Conservation (phyloP, 495 filamentous ascomycete genomes). For the Aspergillus diversus region DNA sequence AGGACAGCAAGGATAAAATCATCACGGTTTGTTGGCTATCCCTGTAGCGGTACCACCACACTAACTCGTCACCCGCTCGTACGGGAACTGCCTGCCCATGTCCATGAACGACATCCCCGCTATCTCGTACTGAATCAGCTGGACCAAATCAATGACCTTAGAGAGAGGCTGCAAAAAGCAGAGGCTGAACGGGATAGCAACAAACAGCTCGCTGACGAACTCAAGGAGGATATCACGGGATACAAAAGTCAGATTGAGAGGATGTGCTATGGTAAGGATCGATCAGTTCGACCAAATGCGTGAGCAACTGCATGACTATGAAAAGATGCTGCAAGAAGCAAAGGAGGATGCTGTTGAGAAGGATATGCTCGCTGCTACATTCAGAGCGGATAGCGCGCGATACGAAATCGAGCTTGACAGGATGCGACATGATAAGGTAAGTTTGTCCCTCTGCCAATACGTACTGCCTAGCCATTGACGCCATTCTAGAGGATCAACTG, state of each 20-base stretch:
- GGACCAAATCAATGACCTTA: conserved; percentile 6
- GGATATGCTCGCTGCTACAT: too few relatives aligned
- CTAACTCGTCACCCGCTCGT: background rate
- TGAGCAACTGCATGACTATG: too few relatives aligned
- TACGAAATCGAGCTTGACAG: too few relatives aligned
- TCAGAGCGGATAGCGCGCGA: too few relatives aligned
- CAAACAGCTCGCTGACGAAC: background rate
- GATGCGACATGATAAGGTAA: too few relatives aligned
- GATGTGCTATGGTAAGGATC: conserved; percentile 15
- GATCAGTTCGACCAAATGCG: too few relatives aligned
- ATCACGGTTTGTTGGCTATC: conserved; percentile 9
- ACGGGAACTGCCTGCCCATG: conserved; percentile 19
- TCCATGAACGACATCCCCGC: background rate
- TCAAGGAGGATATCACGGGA: conserved; percentile 7
- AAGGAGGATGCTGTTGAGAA: too few relatives aligned
- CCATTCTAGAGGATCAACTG: conserved; percentile 21
- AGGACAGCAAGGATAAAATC: conserved; percentile 18
- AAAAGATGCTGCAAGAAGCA: too few relatives aligned
- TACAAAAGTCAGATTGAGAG: conserved; percentile 11
- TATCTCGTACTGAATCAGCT: too few relatives aligned
- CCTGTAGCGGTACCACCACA: background rate
- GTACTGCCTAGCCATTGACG: background rate
- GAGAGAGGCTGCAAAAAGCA: conserved; percentile 8
- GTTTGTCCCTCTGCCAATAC: conserved; percentile 6
- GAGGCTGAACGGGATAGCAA: conserved; percentile 17